A percentile compares a stretch with the other conserved stretches of the same genome.
These are phyloP conservation scores for Cercospora nicotianae DNA, from an alignment of 2,329 filamentous ascomycete species.

Conservation along the genomic window DNA sequence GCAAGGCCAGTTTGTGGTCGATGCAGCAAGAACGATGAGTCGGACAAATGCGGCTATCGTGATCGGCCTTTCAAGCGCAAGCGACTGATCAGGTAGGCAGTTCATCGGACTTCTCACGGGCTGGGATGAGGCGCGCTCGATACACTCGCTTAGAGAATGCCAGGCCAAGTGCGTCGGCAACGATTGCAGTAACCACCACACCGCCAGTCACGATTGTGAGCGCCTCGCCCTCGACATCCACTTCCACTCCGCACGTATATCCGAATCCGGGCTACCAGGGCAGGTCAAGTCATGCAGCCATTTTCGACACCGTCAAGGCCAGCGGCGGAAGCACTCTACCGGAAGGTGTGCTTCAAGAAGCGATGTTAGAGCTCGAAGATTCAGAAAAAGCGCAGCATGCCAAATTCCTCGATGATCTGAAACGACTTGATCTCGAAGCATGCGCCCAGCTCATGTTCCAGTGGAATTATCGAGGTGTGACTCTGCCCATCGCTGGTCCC, in stretches of 20 bases:
- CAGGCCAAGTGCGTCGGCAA: not conserved
- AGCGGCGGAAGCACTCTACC: slow-evolving; percentile 14
- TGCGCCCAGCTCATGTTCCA: slow-evolving; percentile 28
- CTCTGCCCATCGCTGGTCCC: slow-evolving; percentile 32
- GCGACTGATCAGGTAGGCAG: slow-evolving; percentile 2
- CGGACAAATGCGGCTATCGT: slow-evolving; percentile 31
- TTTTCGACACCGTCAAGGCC: slow-evolving; percentile 38
- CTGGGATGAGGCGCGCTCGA: not conserved
- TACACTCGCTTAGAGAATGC: not conserved
- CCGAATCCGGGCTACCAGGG: slow-evolving; percentile 41
- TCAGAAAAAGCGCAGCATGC: slow-evolving; percentile 27
- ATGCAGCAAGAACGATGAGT: slow-evolving; percentile 27
- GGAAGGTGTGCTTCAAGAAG: slow-evolving; percentile 1
- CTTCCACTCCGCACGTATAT: slow-evolving; percentile 28
- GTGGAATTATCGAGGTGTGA: slow-evolving; percentile 34
- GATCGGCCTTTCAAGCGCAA: slow-evolving; percentile 35
- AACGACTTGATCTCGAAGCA: slow-evolving; percentile 16
- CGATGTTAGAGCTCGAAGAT: slow-evolving; percentile 21
- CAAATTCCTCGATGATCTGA: slow-evolving; percentile 25
- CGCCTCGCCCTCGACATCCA: slow-evolving; percentile 15
- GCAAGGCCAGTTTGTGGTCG: slow-evolving; percentile 33
- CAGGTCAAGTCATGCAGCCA: slow-evolving; percentile 36
- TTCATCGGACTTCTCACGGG: not conserved
- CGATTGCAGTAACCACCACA: slow-evolving; percentile 12
- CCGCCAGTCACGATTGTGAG: slow-evolving; percentile 11